Base-by-base conservation (phyloP, 2,329 filamentous ascomycete species). In the Pseudogymnoascus pannorum region DNA sequence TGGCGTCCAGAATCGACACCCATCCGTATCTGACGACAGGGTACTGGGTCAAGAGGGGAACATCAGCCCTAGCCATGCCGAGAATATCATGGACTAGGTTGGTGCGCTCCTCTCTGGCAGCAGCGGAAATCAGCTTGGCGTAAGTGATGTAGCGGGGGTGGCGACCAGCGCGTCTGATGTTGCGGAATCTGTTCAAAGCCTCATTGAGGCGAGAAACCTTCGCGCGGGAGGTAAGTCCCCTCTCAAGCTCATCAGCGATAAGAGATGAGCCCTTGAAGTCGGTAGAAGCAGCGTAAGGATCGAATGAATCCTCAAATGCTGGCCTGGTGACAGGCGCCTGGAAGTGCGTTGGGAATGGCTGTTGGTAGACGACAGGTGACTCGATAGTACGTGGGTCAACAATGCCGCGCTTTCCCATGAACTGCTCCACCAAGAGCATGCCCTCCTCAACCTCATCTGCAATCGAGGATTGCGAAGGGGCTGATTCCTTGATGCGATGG, bases 71-170 rank as follows among this genome's bases (percentile, higher is more conserved):
- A 11, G 94, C 94, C 85, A 96, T 95, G 67, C 84, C 86, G 31
- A 97, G 81, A 59, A 99, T 89, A 65, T 97, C 92, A 66, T 92
- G 85, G 70, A 91, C 92, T 57, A 95, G 76, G 59, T 89, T 87
- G 75, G 91, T 84, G 71, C 92, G 91, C 70, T 89, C 84, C 66
- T 92, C 87, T 70, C 93, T 91, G 60, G 92, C 91, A 66, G 93
- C 92, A 62, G 91, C 89, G 57, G 88, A 87, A 70, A 99, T 96
- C 66, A 99, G 81, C 81, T 97, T 97, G 58, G 92, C 92, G 69
- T 97, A 97, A 1, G 92, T 96, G 74, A 96, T 94, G 77, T 97
- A 97, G 63, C 93, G 87, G 59, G 93, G 92, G 73, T 97, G 92
- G 71, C 92, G 87, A 65, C 93, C 92, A 70, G 90, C 85, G 63